Conservation (phyloP, 1,284 basidiomycete genomes). For the Ceratobasidium sp. region DNA sequence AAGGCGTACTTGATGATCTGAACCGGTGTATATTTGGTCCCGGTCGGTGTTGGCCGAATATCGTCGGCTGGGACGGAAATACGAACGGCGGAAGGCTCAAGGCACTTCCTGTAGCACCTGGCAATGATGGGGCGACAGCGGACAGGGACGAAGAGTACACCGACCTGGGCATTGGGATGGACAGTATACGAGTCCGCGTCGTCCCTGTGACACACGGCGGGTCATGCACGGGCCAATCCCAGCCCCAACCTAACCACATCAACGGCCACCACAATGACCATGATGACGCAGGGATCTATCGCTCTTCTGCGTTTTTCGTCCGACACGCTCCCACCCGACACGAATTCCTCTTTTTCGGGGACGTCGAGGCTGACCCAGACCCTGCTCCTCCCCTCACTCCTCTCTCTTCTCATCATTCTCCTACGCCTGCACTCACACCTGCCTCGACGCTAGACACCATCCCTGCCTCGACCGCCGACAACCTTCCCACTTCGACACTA, state of each 20-base stretch:
- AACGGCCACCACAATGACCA: slow-evolving; percentile 46
- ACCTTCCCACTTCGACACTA: slow-evolving; percentile 52
- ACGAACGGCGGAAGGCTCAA: slow-evolving; percentile 13
- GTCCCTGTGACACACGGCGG: slow-evolving; percentile 77
- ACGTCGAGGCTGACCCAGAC: slow-evolving; percentile 76
- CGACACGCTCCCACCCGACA: slow-evolving; percentile 65
- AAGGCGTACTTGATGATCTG: slow-evolving; percentile 72
- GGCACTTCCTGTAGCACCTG: slow-evolving; percentile 29
- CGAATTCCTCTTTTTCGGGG: slow-evolving; percentile 86
- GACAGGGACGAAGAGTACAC: slow-evolving; percentile 31
- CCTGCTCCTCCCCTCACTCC: slow-evolving; percentile 49
- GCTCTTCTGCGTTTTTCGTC: slow-evolving; percentile 80
- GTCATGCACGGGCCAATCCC: slow-evolving; percentile 32
- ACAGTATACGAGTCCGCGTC: slow-evolving; percentile 68
- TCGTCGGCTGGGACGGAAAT: slow-evolving; percentile 60
- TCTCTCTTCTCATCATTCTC: slow-evolving; percentile 53
- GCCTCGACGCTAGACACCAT: slow-evolving; percentile 69
- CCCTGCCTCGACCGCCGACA: slow-evolving; percentile 65
- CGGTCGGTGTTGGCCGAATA: slow-evolving; percentile 77
- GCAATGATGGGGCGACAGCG: not conserved
- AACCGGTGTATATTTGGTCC: slow-evolving; percentile 77
- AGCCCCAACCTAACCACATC: not conserved
- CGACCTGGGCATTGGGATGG: slow-evolving; percentile 14
- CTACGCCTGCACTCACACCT: slow-evolving; percentile 63
- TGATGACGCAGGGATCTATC: slow-evolving; percentile 61